Base-by-base conservation (phyloP, 768 basidiomycete genomes). In the Leccinum obscurum region DNA sequence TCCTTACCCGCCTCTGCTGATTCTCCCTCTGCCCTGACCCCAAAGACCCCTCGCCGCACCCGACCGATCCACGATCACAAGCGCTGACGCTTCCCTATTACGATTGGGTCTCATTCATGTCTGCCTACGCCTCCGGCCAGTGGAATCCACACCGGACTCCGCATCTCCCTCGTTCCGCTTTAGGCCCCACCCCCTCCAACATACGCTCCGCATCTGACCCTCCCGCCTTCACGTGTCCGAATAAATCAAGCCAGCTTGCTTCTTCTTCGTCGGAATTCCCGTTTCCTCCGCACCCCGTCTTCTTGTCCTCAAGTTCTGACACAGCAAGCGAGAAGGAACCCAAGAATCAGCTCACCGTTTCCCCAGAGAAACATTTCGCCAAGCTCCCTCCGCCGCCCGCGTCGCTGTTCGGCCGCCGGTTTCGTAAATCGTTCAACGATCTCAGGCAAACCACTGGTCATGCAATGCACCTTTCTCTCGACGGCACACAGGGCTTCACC, bases 81-180 rank as follows among this genome's bases (percentile, higher is more conserved):
- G 26, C 52, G 8, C 9, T 14, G 2, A 50, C 58, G 20, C 67
- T 69, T 48, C 69, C 69, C 20, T 77, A 78, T 52, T 77, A 78
- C 62, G 88, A 92, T 69, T 94, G 92, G 92, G 78, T 81, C 17
- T 83, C 84, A 0, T 94, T 93, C 71, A 85, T 90, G 62, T 74
- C 78, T n/a, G 86, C 89, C 0, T 94, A 94, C 71, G 84, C 89
- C 0, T 69, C 79, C 17, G 92, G 92, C 10, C 80, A 84, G 61
- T 94, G 92, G 92, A 89, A 91, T 70, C 90, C 92, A 7, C 85
- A 85, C 61, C 80, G 78, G 57, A 87, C 83, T 0, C 90, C 90
- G 3, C 83, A 81, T 61, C 83, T 80, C 6, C 89, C 89, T 5
- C 73, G 69, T 20, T 68, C 74, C 6, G 63, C 64, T 3, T 63